These are phyloP conservation scores for Phytophthora hybrid DNA, from an alignment of 352 stramenopile genomes.

Conservation along the genomic window DNA sequence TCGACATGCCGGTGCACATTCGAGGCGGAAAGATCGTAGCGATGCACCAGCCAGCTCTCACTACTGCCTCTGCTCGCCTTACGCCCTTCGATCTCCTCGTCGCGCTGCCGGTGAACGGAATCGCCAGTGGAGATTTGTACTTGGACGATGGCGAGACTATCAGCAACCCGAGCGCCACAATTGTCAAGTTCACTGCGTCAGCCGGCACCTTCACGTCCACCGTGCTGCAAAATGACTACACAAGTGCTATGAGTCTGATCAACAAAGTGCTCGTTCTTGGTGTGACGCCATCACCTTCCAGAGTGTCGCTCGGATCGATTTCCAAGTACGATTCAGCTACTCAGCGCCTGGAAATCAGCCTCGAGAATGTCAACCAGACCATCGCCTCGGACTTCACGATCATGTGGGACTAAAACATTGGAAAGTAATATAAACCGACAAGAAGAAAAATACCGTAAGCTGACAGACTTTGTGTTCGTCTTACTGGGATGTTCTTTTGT, in stretches of 20 bases:
- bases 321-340: slow-evolving; percentile 38
- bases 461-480: background rate
- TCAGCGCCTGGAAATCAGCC: slow-evolving; percentile 39
- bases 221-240: slow-evolving; percentile 1
- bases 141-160: background rate
- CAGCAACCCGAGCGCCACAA: background rate
- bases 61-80: background rate
- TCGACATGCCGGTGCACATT: slow-evolving; percentile 3
- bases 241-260: background rate
- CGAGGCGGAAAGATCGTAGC: background rate
- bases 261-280: slow-evolving; percentile 8
- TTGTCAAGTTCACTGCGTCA: background rate
- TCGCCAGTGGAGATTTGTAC: background rate
- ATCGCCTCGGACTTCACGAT: slow-evolving; percentile 40
- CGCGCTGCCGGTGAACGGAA: background rate
- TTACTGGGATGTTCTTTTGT: background rate
- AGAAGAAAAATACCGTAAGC: background rate
- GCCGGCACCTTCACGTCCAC: slow-evolving; percentile 3
- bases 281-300: slow-evolving; percentile 23
- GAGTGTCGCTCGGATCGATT: slow-evolving; percentile 39
- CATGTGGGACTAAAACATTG: slow-evolving; percentile 26
- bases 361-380: slow-evolving; percentile 29
- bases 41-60: slow-evolving; percentile 1
- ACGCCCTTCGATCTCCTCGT: background rate
- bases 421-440: background rate